Evolutionary conservation across 1,284 basidiomycete genomes (phyloP).

Genomic region (Cutaneotrichosporon mucoides): DNA sequence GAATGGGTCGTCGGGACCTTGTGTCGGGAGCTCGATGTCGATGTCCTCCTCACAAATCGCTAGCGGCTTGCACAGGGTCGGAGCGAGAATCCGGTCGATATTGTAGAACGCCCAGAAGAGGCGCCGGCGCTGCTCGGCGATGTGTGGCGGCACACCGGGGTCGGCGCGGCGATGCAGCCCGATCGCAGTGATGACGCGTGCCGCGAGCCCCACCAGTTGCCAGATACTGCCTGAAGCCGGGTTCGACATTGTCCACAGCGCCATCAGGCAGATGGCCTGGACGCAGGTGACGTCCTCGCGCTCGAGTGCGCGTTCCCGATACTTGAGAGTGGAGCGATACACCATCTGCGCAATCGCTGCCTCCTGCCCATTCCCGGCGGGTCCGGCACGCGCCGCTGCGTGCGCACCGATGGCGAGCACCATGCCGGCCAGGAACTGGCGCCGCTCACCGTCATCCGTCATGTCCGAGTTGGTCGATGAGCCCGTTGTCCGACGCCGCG

Average conservation of each 20-base stretch:
- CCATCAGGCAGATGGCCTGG: slow-evolving; percentile 28
- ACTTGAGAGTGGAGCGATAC: slow-evolving; percentile 20
- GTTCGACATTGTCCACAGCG: slow-evolving; percentile 26
- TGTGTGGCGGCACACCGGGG: slow-evolving; percentile 6
- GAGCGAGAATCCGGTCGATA: slow-evolving; percentile 32
- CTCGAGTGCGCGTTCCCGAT: slow-evolving; percentile 20
- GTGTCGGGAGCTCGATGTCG: slow-evolving; percentile 27
- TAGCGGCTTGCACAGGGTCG: slow-evolving; percentile 29
- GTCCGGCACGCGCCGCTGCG: slow-evolving; percentile 18
- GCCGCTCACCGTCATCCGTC: slow-evolving; percentile 11
- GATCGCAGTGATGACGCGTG: slow-evolving; percentile 26
- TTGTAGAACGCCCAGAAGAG: slow-evolving; percentile 38
- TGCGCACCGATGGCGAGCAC: slow-evolving; percentile 30
- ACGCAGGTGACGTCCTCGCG: slow-evolving; percentile 31
- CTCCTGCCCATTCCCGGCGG: slow-evolving; percentile 16
- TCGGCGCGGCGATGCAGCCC: slow-evolving; percentile 32
- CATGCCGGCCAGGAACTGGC: slow-evolving; percentile 35
- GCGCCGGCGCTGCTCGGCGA: slow-evolving; percentile 26
- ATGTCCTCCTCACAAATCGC: slow-evolving; percentile 32
- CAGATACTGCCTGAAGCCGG: slow-evolving; percentile 27
- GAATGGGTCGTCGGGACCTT: slow-evolving; percentile 11
- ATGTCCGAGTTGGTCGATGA: neutral
- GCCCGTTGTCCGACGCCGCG: slow-evolving; percentile 5
- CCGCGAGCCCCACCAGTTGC: slow-evolving; percentile 31
- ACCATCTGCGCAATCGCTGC: slow-evolving; percentile 5